Conservation (phyloP, 2,329 filamentous ascomycete genomes). For the Fusarium sp. region DNA sequence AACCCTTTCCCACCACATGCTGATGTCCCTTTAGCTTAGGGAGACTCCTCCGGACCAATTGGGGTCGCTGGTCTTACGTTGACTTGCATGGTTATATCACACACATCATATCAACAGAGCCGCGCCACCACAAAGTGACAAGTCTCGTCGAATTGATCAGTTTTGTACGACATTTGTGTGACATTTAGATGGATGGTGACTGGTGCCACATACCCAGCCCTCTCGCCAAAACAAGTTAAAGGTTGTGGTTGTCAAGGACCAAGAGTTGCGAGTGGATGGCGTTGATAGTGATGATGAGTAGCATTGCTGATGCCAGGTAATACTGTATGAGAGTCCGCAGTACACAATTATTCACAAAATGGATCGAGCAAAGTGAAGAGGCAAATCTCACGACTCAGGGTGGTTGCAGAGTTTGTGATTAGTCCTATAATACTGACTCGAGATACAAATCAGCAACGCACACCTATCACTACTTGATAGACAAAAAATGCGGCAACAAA, state of each 20-base stretch:
- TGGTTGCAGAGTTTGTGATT: background rate
- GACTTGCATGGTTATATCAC: slow-evolving; percentile 16
- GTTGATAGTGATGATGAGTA: background rate
- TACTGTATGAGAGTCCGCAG: background rate
- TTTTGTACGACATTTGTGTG: slow-evolving; percentile 26
- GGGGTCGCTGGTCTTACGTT: background rate
- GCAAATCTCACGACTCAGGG: slow-evolving; percentile 13
- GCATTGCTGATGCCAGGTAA: background rate
- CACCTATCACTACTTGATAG: background rate
- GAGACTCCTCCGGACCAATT: slow-evolving; percentile 12
- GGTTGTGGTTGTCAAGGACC: background rate
- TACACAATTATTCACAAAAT: background rate
- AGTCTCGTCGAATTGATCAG: slow-evolving; percentile 10
- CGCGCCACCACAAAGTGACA: slow-evolving; percentile 25
- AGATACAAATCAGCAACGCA: background rate
- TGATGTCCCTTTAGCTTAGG: slow-evolving; percentile 3
- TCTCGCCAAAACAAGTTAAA: slow-evolving; percentile 1
- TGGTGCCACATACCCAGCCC: slow-evolving; percentile 30
- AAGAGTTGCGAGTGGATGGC: slow-evolving; percentile 6
- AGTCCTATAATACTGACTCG: slow-evolving; percentile 11
- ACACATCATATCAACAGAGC: slow-evolving; percentile 11
- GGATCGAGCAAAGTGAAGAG: background rate
- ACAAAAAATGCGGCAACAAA: background rate
- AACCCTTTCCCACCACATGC: slow-evolving; percentile 30
- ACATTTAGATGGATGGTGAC: slow-evolving; percentile 20